Evolutionary conservation across 1,284 basidiomycete genomes (phyloP).

Genomic region (Inonotus hispidus): DNA sequence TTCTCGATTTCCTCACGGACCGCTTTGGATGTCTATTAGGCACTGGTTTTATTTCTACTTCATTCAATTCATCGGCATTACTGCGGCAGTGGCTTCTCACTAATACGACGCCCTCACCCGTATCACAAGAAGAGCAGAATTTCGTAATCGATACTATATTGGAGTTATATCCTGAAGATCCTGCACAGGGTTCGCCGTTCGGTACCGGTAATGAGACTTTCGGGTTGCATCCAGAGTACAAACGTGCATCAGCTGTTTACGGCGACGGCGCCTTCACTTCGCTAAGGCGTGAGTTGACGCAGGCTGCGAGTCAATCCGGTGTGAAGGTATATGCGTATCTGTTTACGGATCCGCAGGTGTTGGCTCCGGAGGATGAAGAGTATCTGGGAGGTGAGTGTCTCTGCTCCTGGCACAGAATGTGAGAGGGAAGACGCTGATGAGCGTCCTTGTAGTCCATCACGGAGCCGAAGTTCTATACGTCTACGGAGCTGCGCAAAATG

Average conservation of each 20-base stretch:
- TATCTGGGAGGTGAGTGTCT: constrained; percentile 30
- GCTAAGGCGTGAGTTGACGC: constrained; percentile 36
- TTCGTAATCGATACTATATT: constrained; percentile 31
- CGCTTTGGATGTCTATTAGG: constrained; percentile 25
- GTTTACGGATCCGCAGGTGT: constrained; percentile 38
- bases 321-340: constrained; percentile 43
- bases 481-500: constrained; percentile 28
- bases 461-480: constrained; percentile 37
- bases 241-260: constrained; percentile 38
- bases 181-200: constrained; percentile 44
- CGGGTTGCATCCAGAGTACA: constrained; percentile 38
- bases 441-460: constrained; percentile 30
- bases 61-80: constrained; percentile 27
- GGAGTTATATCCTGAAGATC: constrained; percentile 43
- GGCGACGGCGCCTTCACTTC: constrained; percentile 40
- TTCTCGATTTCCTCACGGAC: neutral
- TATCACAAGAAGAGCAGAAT: constrained; percentile 23
- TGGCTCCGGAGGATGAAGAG: too few species aligned
- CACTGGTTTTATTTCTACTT: constrained; percentile 33
- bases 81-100: constrained; percentile 28
- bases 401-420: neutral
- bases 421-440: neutral
- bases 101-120: constrained; percentile 31
- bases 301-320: constrained; percentile 32
- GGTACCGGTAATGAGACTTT: constrained; percentile 47